Evolutionary conservation across 2,329 filamentous ascomycete genomes (phyloP), one percentile per base, ranked within the genome.

Genomic region (Cytospora mali): DNA sequence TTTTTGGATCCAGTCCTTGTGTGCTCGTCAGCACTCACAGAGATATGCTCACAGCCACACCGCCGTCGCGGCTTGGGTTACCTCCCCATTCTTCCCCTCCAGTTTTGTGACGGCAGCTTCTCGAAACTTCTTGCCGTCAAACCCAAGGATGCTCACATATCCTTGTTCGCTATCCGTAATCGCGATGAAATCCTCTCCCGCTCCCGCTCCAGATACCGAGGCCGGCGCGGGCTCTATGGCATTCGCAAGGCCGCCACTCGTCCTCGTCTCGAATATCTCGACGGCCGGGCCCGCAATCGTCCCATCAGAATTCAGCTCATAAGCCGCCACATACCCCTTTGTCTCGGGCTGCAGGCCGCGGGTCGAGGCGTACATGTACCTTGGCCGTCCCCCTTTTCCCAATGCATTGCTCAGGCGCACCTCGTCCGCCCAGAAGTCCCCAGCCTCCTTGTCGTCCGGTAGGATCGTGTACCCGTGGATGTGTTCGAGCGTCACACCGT

Each of bases 11-110:
- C n/a, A n/a, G n/a, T 4, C 9, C 21, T 23, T n/a, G 7, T 46
- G 4, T 23, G n/a, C 9, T 46, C 42, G 3, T 23, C 7, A 23
- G 42, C 35, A 39, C n/a, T 39, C 35, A 39, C 16, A 39, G 7
- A 18, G 14, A 39, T 18, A 39, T 76, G 74, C 18, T 81, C 80
- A 66, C 79, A 81, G 14, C 63, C 63, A 65, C 4, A 63, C 63
- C 9, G 61, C 60, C 29, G 63, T 65, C 9, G 63, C 63, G 29
- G 56, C 63, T 27, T 60, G 35, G 13, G 46, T 61, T 14, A 56
- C 61, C 61, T 50, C 48, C 23, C 54, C 62, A 27, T 28, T 23
- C 14, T 57, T 49, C 1, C 53, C 13, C 14, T 29, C 58, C 18
- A 65, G 55, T 23, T 21, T 60, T 25, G 54, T 61, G 9, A 49